phyloP scores from a whole-genome alignment of 805 yeast genomes.

The Candida boidinii region DNA sequence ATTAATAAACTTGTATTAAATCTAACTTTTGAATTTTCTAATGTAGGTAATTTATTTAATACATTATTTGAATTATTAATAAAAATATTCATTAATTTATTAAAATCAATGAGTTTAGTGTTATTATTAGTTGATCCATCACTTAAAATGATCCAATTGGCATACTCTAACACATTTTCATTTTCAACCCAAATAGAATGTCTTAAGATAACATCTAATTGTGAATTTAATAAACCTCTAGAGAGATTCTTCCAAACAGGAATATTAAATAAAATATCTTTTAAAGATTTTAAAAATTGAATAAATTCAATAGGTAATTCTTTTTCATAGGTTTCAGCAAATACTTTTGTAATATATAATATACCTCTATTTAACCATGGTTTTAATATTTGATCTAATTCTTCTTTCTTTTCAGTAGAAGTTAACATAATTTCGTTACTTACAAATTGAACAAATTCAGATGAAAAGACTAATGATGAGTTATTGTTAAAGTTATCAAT shows the following conservation, averaged over 20 bases:
- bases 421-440: not conserved
- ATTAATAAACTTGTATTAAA: conserved; percentile 39
- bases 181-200: conserved; percentile 35
- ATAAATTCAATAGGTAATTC: conserved; percentile 20
- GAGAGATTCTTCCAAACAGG: conserved; percentile 36
- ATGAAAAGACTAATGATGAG: conserved; percentile 21
- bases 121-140: conserved; percentile 24
- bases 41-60: conserved; percentile 21
- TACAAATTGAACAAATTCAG: conserved; percentile 14
- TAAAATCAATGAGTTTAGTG: conserved; percentile 37
- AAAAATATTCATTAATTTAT: conserved; percentile 54
- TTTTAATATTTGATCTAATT: conserved; percentile 16
- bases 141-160: conserved; percentile 28
- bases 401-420: conserved; percentile 10
- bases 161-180: conserved; percentile 36
- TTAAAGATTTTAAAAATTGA: conserved; percentile 23
- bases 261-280: conserved; percentile 18
- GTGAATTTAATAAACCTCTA: conserved; percentile 44
- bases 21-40: conserved; percentile 18
- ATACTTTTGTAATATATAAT: conserved; percentile 52
- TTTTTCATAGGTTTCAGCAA: conserved; percentile 38
- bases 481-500: conserved; percentile 21
- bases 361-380: conserved; percentile 52
- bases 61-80: conserved; percentile 40
- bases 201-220: conserved; percentile 51